phyloP scores from a whole-genome alignment of 257 asterid genomes.

The Apocynum venetum region DNA sequence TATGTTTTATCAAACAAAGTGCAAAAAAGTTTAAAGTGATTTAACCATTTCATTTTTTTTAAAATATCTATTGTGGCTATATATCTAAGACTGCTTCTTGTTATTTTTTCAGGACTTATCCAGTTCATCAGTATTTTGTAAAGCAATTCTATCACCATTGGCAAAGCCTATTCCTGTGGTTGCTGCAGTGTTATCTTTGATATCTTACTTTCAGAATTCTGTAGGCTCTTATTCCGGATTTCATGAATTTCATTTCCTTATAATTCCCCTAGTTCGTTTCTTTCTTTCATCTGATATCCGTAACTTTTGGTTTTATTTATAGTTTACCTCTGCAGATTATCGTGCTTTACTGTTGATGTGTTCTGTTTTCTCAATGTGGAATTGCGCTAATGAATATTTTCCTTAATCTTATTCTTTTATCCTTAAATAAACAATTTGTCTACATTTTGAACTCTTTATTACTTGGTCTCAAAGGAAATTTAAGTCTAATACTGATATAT shows the following conservation, averaged over 20 bases:
- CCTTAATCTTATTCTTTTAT: neutral
- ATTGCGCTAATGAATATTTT: neutral
- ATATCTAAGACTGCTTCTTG: slow-evolving; percentile 8
- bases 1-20: neutral
- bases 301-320: neutral
- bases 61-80: no score
- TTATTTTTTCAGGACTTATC: slow-evolving; percentile 52
- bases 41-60: neutral
- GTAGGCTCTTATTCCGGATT: slow-evolving; percentile 42
- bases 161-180: slow-evolving; percentile 74
- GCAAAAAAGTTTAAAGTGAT: neutral
- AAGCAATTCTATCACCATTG: slow-evolving; percentile 58
- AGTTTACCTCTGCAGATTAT: neutral
- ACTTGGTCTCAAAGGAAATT: neutral
- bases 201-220: slow-evolving; percentile 57
- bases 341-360: neutral
- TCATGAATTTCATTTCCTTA: neutral
- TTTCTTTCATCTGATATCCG: neutral
- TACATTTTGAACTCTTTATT: neutral
- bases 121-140: slow-evolving; percentile 47
- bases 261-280: neutral
- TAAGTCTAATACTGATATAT: neutral
- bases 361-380: neutral
- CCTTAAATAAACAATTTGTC: neutral
- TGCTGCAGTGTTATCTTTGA: slow-evolving; percentile 68